These are phyloP conservation scores for Trichoderma koningii DNA, from an alignment of 2,329 filamentous ascomycete species.

Conservation along the genomic window DNA sequence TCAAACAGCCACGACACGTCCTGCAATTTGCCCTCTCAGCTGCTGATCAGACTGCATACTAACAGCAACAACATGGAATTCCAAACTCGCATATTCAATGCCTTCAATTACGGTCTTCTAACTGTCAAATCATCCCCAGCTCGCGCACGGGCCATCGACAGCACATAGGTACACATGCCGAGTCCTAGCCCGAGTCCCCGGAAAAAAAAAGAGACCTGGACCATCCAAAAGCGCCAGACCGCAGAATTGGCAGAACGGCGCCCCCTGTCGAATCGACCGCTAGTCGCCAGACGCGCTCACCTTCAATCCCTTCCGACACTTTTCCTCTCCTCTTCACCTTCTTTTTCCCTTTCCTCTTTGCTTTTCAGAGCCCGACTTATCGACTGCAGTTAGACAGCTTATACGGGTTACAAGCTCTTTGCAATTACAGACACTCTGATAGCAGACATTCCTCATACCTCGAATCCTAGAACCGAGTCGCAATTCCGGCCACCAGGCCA, in stretches of 20 bases:
- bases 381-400: not conserved
- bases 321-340: not conserved
- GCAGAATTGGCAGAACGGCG: not conserved
- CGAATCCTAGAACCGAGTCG: not conserved
- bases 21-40: too few species aligned
- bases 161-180: not conserved
- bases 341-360: not conserved
- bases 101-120: too few species aligned
- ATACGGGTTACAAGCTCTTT: not conserved
- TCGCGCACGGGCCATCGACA: slow-evolving; percentile 14
- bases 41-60: too few species aligned
- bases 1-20: too few species aligned
- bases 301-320: not conserved
- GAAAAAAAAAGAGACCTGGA: not conserved
- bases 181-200: not conserved
- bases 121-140: too few species aligned
- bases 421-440: not conserved
- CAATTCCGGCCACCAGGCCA: not conserved
- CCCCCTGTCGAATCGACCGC: slow-evolving; percentile 15
- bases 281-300: slow-evolving; percentile 23
- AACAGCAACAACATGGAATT: too few species aligned
- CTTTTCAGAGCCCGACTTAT: slow-evolving; percentile 9
- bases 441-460: not conserved
- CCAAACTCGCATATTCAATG: too few species aligned
- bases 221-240: not conserved